These are phyloP conservation scores for Zanthoxylum bungeanum DNA, from an alignment of 345 rosid species.

Conservation along the genomic window DNA sequence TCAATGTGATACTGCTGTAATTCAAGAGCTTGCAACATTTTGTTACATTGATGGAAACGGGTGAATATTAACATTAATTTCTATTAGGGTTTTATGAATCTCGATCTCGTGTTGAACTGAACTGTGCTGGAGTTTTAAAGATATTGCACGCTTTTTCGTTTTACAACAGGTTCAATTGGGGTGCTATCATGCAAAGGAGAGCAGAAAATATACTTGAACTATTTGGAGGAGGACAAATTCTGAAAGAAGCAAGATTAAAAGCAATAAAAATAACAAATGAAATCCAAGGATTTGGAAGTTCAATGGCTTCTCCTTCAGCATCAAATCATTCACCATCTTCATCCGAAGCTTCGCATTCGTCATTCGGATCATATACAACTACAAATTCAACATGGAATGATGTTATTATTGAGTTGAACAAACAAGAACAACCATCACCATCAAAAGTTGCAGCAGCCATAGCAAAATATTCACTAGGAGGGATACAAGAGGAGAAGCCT, in stretches of 20 bases:
- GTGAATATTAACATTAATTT: slow-evolving; percentile 24
- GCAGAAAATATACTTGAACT: slow-evolving; percentile 29
- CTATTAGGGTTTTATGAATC: too few species aligned
- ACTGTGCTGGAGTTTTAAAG: neutral
- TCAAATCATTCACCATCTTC: slow-evolving; percentile 20
- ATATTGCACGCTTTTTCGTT: too few species aligned
- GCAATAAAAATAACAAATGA: slow-evolving; percentile 46
- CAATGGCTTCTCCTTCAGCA: slow-evolving; percentile 9
- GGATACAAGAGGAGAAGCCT: too few species aligned
- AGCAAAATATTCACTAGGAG: too few species aligned
- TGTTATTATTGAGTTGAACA: neutral
- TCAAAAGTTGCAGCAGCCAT: slow-evolving; percentile 4
- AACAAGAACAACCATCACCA: neutral
- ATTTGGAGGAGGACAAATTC: slow-evolving; percentile 30
- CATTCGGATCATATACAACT: slow-evolving; percentile 30
- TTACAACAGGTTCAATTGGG: slow-evolving; percentile 54
- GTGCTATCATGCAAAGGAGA: slow-evolving; percentile 44
- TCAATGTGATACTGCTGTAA: slow-evolving; percentile 28
- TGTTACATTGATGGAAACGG: slow-evolving; percentile 40
- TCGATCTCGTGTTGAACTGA: too few species aligned
- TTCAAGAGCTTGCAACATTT: slow-evolving; percentile 50
- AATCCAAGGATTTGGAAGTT: slow-evolving; percentile 51
- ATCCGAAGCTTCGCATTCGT: slow-evolving; percentile 26
- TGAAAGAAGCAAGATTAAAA: slow-evolving; percentile 39
- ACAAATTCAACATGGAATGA: slow-evolving; percentile 17